Evolutionary conservation across 2,329 filamentous ascomycete genomes (phyloP).

Genomic region (Didymella arachidicola): DNA sequence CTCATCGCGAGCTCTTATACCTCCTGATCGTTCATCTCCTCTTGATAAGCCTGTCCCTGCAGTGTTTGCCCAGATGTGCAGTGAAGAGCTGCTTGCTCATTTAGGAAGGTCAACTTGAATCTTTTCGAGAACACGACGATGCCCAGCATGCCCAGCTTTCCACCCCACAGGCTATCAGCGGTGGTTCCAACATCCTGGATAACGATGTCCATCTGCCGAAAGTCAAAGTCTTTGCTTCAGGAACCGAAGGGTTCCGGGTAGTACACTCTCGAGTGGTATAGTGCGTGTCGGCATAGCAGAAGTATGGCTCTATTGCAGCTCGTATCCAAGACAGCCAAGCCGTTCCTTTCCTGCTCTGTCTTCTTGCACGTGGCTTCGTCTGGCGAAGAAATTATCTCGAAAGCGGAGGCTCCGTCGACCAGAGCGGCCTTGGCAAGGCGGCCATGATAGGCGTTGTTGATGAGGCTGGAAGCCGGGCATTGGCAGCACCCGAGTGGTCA

Average conservation of each 20-base stretch:
- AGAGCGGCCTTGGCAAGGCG: constrained; percentile 14
- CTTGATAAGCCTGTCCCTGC: constrained; percentile 27
- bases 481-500: not conserved
- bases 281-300: not conserved
- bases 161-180: constrained; percentile 20
- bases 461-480: constrained; percentile 10
- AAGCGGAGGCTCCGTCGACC: constrained; percentile 11
- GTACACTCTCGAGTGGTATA: not conserved
- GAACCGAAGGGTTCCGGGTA: not conserved
- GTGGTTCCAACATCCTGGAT: constrained; percentile 10
- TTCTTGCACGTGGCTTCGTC: not conserved
- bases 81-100: constrained; percentile 29
- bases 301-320: not conserved
- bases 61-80: constrained; percentile 1
- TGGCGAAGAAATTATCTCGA: not conserved
- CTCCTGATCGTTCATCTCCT: not conserved
- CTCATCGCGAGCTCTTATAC: constrained; percentile 14
- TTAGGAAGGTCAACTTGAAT: constrained; percentile 41
- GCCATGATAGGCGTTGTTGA: constrained; percentile 13
- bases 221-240: not conserved
- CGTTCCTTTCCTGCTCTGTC: not conserved
- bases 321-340: not conserved
- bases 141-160: constrained; percentile 32
- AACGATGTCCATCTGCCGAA: constrained; percentile 5
- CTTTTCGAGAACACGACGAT: constrained; percentile 36